phyloP scores from a whole-genome alignment of 73 alveolate genomes.

The Paramecium octaurelia region DNA sequence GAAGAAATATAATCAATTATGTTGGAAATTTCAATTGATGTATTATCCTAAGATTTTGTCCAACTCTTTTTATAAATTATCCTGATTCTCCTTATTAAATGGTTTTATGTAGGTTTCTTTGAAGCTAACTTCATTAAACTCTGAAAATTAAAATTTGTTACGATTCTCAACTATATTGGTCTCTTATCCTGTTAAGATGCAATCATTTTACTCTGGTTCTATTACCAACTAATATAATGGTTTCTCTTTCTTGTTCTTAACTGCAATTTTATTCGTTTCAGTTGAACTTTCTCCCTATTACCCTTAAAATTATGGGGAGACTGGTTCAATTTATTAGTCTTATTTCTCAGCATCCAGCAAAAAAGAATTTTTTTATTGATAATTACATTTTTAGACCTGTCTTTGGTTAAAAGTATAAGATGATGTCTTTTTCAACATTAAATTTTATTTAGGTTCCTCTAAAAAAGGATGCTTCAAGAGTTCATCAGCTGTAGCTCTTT shows the following conservation, averaged over 20 bases:
- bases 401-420: not conserved
- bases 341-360: not conserved
- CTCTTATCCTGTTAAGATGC: not conserved
- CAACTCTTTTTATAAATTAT: not conserved
- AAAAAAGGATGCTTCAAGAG: constrained; percentile 77
- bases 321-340: not conserved
- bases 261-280: not conserved
- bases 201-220: not conserved
- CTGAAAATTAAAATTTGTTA: not conserved
- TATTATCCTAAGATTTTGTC: not conserved
- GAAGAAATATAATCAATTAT: not conserved
- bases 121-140: not conserved
- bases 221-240: not conserved
- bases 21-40: not conserved
- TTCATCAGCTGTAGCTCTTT: constrained; percentile 73
- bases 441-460: not conserved
- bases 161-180: not conserved
- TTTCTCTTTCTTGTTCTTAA: not conserved
- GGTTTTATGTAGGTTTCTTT: not conserved
- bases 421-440: not conserved
- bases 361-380: not conserved
- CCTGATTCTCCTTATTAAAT: not conserved
- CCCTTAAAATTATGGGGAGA: not conserved
- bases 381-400: not conserved
- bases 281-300: not conserved